Evolutionary conservation across 2,329 filamentous ascomycete genomes (phyloP).

Genomic region (Neocucurbitaria cava): DNA sequence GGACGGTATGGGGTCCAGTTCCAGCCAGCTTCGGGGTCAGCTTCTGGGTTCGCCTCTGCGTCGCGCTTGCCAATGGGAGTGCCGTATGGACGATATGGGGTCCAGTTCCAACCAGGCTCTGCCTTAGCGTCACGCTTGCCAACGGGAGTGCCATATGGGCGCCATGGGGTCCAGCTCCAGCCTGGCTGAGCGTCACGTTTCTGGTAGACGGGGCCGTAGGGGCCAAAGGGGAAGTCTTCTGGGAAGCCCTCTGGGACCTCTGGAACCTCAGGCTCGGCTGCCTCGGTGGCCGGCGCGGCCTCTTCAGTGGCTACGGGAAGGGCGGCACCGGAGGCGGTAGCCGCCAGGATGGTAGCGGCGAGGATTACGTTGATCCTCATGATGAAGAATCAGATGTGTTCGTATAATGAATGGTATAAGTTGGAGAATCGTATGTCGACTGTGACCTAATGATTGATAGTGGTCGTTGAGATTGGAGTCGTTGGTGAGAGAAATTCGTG

Average conservation of each 20-base stretch:
- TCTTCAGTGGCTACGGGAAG: constrained; percentile 40
- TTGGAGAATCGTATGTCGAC: constrained; percentile 11
- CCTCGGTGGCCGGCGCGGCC: constrained; percentile 24
- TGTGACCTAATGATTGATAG: constrained; percentile 10
- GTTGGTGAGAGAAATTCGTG: constrained; percentile 8
- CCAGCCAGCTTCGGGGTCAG: constrained; percentile 9
- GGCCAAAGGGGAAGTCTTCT: neutral
- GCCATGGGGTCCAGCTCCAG: neutral
- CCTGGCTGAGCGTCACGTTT: constrained; percentile 7
- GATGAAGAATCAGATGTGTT: constrained; percentile 26
- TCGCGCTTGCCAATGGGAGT: constrained; percentile 12
- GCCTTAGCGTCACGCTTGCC: constrained; percentile 31
- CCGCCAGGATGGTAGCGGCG: constrained; percentile 50
- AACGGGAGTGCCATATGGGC: constrained; percentile 2
- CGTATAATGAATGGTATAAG: constrained; percentile 22
- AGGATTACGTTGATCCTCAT: constrained; percentile 60
- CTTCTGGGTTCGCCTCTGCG: constrained; percentile 13
- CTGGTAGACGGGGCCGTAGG: neutral
- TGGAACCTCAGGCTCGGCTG: constrained; percentile 10
- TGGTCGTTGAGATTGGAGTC: constrained; percentile 15
- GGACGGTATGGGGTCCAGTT: constrained; percentile 32
- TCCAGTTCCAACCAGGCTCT: constrained; percentile 8
- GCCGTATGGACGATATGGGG: constrained; percentile 7
- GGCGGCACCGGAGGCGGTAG: constrained; percentile 50
- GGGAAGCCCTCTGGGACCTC: neutral